A percentile compares a stretch with the other conserved stretches of the same genome.
Evolutionary conservation across 208 protist genomes (phyloP).

Genomic region (Acanthamoeba lenticulata): DNA sequence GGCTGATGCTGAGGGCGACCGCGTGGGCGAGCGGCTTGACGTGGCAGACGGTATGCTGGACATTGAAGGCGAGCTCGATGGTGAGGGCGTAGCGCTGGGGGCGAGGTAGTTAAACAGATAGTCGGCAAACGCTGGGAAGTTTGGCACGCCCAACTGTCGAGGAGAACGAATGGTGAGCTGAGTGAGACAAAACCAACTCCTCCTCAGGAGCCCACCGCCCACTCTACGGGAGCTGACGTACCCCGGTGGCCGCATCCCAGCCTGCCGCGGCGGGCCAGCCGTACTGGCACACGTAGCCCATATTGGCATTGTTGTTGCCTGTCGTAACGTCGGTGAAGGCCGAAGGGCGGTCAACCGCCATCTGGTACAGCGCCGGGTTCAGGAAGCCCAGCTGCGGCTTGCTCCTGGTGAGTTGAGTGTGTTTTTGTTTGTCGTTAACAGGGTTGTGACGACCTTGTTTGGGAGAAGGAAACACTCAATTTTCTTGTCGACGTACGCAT

Average conservation of each 20-base stretch:
- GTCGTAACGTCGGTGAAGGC: constrained; percentile 78
- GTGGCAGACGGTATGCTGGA: not conserved
- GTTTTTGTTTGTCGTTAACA: not conserved
- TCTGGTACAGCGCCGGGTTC: constrained; percentile 80
- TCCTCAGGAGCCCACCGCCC: no score
- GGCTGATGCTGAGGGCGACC: not conserved
- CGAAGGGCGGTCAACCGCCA: not conserved
- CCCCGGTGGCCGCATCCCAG: constrained; percentile 66
- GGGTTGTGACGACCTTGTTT: no score
- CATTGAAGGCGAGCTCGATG: not conserved
- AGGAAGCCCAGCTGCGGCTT: constrained; percentile 79
- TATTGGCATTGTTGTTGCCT: constrained; percentile 68
- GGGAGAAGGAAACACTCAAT: no score
- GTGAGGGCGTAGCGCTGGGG: not conserved
- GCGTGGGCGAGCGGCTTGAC: not conserved
- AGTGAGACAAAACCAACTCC: no score
- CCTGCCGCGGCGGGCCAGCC: constrained; percentile 30
- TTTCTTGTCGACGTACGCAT: not conserved
- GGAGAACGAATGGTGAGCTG: not conserved
- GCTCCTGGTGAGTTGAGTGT: not conserved
- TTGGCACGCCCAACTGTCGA: not conserved
- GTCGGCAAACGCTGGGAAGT: not conserved
- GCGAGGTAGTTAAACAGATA: not conserved
- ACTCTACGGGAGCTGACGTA: no score
- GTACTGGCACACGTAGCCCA: constrained; percentile 13